Conservation (phyloP, 73 alveolate genomes). For the Blepharisma stoltei region DNA sequence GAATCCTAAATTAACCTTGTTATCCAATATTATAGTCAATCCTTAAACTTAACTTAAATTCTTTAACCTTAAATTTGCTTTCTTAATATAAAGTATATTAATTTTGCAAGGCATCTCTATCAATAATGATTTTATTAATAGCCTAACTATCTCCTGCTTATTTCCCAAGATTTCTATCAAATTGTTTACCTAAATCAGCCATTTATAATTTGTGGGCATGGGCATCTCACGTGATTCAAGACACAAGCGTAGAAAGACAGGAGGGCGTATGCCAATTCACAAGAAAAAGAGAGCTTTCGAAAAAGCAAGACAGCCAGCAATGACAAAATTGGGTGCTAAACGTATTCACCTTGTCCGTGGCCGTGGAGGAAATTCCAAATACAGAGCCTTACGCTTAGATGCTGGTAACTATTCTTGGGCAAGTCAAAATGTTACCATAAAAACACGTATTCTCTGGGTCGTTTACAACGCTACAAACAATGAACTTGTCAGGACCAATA, state of each 20-base stretch:
- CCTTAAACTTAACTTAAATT: too few species aligned
- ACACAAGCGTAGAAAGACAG: constrained; percentile 93
- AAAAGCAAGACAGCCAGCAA: constrained; percentile 86
- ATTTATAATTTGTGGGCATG: constrained; percentile 44
- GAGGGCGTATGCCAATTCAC: constrained; percentile 96
- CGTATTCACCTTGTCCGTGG: too few species aligned
- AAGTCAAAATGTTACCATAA: constrained; percentile 65
- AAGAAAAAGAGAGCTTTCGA: constrained; percentile 91
- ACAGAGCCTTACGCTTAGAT: constrained; percentile 74
- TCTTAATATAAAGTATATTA: too few species aligned
- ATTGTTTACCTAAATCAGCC: too few species aligned
- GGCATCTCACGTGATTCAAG: constrained; percentile 96
- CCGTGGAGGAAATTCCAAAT: constrained; percentile 50
- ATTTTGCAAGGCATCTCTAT: too few species aligned
- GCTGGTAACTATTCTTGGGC: constrained; percentile 81
- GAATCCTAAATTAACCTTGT: too few species aligned
- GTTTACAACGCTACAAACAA: constrained; percentile 96
- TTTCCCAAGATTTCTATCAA: too few species aligned
- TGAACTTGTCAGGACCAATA: constrained; percentile 92
- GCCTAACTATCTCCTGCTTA: too few species aligned
- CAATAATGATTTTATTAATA: too few species aligned
- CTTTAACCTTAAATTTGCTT: too few species aligned
- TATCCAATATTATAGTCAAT: too few species aligned
- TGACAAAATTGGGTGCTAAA: constrained; percentile 60
- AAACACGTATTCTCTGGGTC: constrained; percentile 80